Evolutionary conservation across 176 grass and related monocot species (phyloP).

Genomic region (Thinopyrum elongatum): DNA sequence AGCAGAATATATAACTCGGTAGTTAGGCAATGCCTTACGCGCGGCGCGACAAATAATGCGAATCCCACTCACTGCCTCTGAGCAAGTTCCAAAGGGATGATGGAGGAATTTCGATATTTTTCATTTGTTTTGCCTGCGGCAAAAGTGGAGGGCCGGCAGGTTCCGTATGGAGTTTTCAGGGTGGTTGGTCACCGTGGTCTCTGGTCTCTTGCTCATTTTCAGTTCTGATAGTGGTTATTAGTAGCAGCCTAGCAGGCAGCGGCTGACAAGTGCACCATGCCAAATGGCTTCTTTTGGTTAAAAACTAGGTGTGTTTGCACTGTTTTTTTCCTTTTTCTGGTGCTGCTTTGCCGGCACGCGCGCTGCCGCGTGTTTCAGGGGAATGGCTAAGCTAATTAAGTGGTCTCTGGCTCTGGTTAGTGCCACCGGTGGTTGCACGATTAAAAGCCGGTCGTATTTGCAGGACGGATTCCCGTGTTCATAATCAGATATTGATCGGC

Average conservation of each 20-base stretch:
- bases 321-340: not conserved
- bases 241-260: not conserved
- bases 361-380: not conserved
- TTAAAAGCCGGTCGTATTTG: not conserved
- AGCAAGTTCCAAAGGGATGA: not conserved
- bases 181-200: not conserved
- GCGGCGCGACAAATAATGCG: conserved; percentile 11
- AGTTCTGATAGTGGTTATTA: not conserved
- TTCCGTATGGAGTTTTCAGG: conserved; percentile 38
- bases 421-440: conserved; percentile 7
- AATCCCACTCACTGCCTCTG: conserved; percentile 25
- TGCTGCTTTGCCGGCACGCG: not conserved
- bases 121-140: not conserved
- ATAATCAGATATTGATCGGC: not conserved
- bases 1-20: conserved; percentile 26
- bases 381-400: not conserved
- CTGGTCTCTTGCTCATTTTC: conserved; percentile 15
- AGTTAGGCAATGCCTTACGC: conserved; percentile 13
- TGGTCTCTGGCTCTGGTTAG: not conserved
- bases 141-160: not conserved
- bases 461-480: not conserved
- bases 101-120: not conserved
- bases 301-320: not conserved
- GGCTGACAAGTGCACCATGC: not conserved
- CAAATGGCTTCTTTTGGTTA: conserved; percentile 20